Evolutionary conservation across 768 basidiomycete genomes (phyloP), one percentile per base, ranked within the genome.

Genomic region (Tephrocybe sp.): DNA sequence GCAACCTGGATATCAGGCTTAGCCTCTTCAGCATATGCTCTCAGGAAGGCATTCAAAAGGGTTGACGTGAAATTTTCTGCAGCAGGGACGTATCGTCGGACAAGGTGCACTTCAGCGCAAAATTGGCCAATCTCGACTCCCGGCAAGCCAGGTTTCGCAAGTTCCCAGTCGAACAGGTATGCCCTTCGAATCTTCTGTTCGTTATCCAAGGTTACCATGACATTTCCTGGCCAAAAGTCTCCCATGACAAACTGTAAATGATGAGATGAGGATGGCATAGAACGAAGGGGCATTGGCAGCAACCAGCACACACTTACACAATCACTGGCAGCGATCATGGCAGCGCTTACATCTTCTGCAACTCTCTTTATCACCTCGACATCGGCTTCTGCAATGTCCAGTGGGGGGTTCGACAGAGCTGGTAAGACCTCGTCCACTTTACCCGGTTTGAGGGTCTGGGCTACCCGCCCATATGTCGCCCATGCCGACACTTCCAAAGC

Each of bases 211-310:
- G 56, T 61, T n/a, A 85, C 56, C 52, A 85, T 67, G 39, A 87
- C 54, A 57, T 88, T 87, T 0, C 84, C 86, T 1, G 86, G 77
- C 84, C 86, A 88, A 56, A 87, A 82, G 61, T 88, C 86, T 0
- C 86, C 86, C 79, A 80, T 80, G n/a, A 75, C 72, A 41, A 76
- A 68, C 75, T 34, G 50, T 67, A 65, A 57, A 9, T n/a, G n/a
- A n/a, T n/a, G n/a, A n/a, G n/a, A 25, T 34, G n/a, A 23, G 4
- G 13, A 25, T 1, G n/a, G 3, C 3, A 13, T 4, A 22, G 23
- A 30, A n/a, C n/a, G n/a, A n/a, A n/a, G n/a, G n/a, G n/a, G n/a
- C n/a, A n/a, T n/a, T n/a, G n/a, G n/a, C n/a, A n/a, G n/a, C n/a
- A n/a, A n/a, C n/a, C n/a, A n/a, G 43, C 10, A 21, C 15, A 11